phyloP scores from a whole-genome alignment of 2,329 filamentous ascomycete species.

The Colletotrichum neosansevieriae region DNA sequence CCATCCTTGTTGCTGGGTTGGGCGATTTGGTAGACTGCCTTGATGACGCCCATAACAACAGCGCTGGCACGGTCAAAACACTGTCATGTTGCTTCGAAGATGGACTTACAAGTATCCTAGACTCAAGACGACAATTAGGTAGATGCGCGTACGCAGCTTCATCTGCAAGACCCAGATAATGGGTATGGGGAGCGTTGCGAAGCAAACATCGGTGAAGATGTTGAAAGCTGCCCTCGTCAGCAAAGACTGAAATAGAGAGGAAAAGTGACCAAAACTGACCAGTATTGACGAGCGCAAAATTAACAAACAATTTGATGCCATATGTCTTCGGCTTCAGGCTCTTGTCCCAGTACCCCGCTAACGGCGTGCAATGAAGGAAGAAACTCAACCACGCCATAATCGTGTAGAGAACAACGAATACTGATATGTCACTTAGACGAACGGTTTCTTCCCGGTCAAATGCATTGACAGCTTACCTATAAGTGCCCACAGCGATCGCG shows the following conservation, averaged over 20 bases:
- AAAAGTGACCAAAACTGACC: neutral
- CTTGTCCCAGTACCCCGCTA: conserved; percentile 43
- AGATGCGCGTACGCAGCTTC: conserved; percentile 52
- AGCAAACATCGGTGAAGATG: conserved; percentile 58
- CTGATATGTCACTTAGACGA: conserved; percentile 1
- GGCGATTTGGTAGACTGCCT: conserved; percentile 52
- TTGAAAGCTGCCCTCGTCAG: conserved; percentile 49
- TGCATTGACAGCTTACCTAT: conserved; percentile 31
- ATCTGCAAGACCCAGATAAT: conserved; percentile 57
- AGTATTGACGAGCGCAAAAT: conserved; percentile 55
- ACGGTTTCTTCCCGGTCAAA: too few species aligned
- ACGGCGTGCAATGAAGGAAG: conserved; percentile 43
- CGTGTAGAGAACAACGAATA: conserved; percentile 43
- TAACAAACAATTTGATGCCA: conserved; percentile 45
- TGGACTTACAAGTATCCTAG: conserved; percentile 54
- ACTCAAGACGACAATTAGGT: conserved; percentile 55
- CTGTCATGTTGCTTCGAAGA: too few species aligned
- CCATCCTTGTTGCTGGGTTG: conserved; percentile 41
- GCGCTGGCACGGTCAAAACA: conserved; percentile 45
- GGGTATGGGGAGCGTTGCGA: conserved; percentile 56
- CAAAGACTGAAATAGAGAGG: neutral
- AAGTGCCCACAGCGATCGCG: conserved; percentile 42
- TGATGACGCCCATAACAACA: conserved; percentile 54
- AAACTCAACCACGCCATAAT: conserved; percentile 43
- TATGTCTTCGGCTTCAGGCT: conserved; percentile 40